Conservation (phyloP, 306 rosid genomes). For the Rubus parviflorus region DNA sequence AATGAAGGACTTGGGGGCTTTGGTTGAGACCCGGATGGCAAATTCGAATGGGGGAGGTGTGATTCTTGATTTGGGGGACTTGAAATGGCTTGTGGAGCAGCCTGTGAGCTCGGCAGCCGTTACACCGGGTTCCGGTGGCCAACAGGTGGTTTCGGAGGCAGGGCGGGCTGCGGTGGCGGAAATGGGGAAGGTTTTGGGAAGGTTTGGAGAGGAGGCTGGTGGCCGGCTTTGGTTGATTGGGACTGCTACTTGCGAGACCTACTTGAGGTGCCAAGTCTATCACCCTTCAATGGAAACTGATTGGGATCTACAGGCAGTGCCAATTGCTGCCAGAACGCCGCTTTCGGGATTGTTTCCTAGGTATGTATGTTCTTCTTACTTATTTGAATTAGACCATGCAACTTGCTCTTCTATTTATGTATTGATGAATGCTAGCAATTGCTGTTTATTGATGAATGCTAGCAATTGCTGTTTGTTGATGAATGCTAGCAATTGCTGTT, state of each 20-base stretch:
- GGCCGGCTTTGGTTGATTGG: slow-evolving; percentile 83
- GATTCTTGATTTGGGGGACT: slow-evolving; percentile 79
- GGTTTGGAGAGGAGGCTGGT: slow-evolving; percentile 45
- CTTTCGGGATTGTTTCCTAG: slow-evolving; percentile 70
- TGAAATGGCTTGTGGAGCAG: slow-evolving; percentile 94
- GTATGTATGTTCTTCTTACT: slow-evolving; percentile 35
- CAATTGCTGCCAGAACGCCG: slow-evolving; percentile 66
- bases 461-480: slow-evolving; percentile 20
- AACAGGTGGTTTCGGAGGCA: slow-evolving; percentile 58
- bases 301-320: slow-evolving; percentile 98
- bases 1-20: slow-evolving; percentile 62
- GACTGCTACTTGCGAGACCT: slow-evolving; percentile 97
- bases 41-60: slow-evolving; percentile 49
- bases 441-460: slow-evolving; percentile 7
- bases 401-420: neutral
- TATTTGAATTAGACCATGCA: neutral
- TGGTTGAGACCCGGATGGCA: slow-evolving; percentile 53
- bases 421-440: slow-evolving; percentile 16
- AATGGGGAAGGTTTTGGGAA: slow-evolving; percentile 65
- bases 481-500: slow-evolving; percentile 18
- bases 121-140: slow-evolving; percentile 33
- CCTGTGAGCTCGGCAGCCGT: slow-evolving; percentile 43
- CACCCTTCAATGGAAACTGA: slow-evolving; percentile 96
- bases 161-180: slow-evolving; percentile 76
- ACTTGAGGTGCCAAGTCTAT: slow-evolving; percentile 97